Base-by-base conservation (phyloP, 176 grass and related monocot species). In the Juncus inflexus region DNA sequence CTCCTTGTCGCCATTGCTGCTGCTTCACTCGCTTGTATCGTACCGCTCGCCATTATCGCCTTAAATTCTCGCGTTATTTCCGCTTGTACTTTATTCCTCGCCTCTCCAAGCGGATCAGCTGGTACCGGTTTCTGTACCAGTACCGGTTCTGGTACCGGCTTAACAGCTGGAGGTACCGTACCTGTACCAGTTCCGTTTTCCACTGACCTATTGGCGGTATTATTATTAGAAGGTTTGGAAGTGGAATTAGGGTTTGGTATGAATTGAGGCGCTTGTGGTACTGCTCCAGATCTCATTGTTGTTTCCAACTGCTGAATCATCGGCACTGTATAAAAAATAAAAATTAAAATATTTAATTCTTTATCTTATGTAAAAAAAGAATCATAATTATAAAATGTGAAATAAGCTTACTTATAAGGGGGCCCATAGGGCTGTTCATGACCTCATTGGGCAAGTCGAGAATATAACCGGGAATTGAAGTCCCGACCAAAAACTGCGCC, bases 291-390 rank as follows among this genome's bases (percentile, higher is more conserved):
- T 52, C 72, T 64, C 67, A 89, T 52, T 10, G 79, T 86, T 58
- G 87, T 81, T 50, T 91, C 92, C 6, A 83, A 28, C 55, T 79
- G 74, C 35, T 96, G 84, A 78, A 91, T 85, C 87, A 91, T 96
- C 1, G 87, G 82, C 63, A 86, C 90, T 80, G 74, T 16, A 55
- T 41, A 58, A 5, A 52, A 35, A 38, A 79, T 52, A 19, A 12
- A 50, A 45, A 37, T 47, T 45, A 9, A 5, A 15, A 64, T 72
- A 15, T 60, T 9, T 9, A 55, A 28, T 59, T 28, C 19, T 28
- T 28, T 28, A 28, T 28, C 19, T 28, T 9, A 5, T 68, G 56
- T n/a, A 77, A 8, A 77, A 59, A 11, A 62, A 62, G 70, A 52
- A 60, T 5, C 69, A 42, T 73, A 42, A 4, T 37, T n/a, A 62